Percentiles rank a stretch among this genome's conserved stretches.
phyloP scores from a whole-genome alignment of 768 basidiomycete species.

The Pisolithus albus region DNA sequence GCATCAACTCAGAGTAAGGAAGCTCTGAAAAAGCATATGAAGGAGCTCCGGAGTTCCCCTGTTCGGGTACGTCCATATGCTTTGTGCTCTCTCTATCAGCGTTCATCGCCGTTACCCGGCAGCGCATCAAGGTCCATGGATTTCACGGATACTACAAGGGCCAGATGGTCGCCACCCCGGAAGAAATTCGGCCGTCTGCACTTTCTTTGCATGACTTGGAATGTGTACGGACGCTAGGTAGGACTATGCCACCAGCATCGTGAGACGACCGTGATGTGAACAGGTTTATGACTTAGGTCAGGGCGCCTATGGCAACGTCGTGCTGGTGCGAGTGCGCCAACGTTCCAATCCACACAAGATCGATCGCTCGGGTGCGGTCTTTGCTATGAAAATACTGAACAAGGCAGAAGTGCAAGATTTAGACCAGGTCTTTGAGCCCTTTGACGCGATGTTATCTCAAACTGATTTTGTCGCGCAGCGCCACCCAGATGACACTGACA shows the following conservation, averaged over 20 bases:
- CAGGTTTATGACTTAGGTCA: conserved; percentile 23
- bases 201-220: conserved; percentile 35
- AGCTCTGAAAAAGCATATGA: background rate
- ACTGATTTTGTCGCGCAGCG: conserved; percentile 10
- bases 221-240: conserved; percentile 37
- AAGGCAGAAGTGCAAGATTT: conserved; percentile 29
- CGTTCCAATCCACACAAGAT: conserved; percentile 21
- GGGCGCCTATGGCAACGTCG: conserved; percentile 37
- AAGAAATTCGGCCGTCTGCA: conserved; percentile 31
- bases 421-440: conserved; percentile 21
- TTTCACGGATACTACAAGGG: conserved; percentile 9
- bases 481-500: conserved; percentile 26
- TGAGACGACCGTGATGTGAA: conserved; percentile 2
- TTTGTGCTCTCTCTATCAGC: background rate
- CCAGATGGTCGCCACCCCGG: conserved; percentile 18
- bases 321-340: conserved; percentile 33
- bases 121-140: conserved; percentile 8
- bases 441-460: background rate
- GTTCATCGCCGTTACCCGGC: conserved; percentile 6
- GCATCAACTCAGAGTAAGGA: background rate
- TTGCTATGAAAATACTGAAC: conserved; percentile 41
- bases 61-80: background rate
- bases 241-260: background rate
- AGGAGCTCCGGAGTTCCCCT: background rate
- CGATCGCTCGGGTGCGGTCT: conserved; percentile 32